A percentile compares a stretch with the other conserved stretches of the same genome.
phyloP scores from a whole-genome alignment of 768 basidiomycete species.

The Phylloporus rhodoxanthus region DNA sequence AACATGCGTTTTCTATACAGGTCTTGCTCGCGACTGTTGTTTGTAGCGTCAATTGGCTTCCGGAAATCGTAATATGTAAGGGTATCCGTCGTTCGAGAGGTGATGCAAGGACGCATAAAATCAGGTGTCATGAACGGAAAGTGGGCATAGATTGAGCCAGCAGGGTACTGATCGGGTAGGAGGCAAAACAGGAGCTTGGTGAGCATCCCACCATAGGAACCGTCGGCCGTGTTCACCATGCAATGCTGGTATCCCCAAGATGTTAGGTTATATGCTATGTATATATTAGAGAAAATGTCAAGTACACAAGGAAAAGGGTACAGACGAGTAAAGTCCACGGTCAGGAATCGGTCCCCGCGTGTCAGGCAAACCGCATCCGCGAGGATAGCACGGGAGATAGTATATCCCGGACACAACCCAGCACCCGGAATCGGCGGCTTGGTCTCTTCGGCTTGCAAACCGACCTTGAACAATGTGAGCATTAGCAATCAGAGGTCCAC shows the following conservation, averaged over 20 bases:
- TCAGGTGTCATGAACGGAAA: slow-evolving; percentile 75
- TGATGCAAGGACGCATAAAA: slow-evolving; percentile 39
- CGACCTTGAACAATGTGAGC: slow-evolving; percentile 37
- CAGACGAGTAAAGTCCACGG: slow-evolving; percentile 71
- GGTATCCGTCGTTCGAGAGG: slow-evolving; percentile 24
- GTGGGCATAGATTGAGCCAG: slow-evolving; percentile 61
- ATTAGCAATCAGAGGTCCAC: neutral
- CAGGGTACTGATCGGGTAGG: slow-evolving; percentile 63
- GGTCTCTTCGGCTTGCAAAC: slow-evolving; percentile 67
- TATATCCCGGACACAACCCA: slow-evolving; percentile 77
- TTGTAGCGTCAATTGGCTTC: slow-evolving; percentile 34
- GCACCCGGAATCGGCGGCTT: slow-evolving; percentile 62
- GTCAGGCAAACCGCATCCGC: slow-evolving; percentile 70
- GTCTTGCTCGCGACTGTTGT: neutral
- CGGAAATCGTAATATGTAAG: slow-evolving; percentile 52
- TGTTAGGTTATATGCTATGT: slow-evolving; percentile 66
- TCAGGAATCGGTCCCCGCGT: slow-evolving; percentile 76
- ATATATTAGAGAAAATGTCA: slow-evolving; percentile 1
- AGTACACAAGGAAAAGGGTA: slow-evolving; percentile 3
- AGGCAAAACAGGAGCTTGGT: slow-evolving; percentile 67
- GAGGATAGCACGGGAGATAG: slow-evolving; percentile 80
- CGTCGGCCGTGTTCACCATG: slow-evolving; percentile 55
- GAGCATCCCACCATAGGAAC: slow-evolving; percentile 72
- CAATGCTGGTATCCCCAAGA: slow-evolving; percentile 76
- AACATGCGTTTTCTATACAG: slow-evolving; percentile 16